A percentile compares a stretch with the other conserved stretches of the same genome.
Conservation (phyloP, 305 asterid genomes). For the Caryopteris hybrid region DNA sequence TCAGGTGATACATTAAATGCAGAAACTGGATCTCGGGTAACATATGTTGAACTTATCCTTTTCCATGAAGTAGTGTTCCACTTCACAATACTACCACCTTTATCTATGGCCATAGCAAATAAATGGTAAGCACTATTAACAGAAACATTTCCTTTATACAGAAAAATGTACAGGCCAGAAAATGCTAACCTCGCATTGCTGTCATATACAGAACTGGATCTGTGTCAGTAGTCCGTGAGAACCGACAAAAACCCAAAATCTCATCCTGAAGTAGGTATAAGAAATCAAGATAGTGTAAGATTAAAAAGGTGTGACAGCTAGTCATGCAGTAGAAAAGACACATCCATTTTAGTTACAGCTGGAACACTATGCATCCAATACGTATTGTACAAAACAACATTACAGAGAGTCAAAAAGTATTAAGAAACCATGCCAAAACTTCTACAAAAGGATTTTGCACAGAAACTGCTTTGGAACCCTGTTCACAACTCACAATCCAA, state of each 20-base stretch:
- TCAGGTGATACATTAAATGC: slow-evolving; percentile 82
- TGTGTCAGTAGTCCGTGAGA: slow-evolving; percentile 48
- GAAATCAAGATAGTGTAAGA: slow-evolving; percentile 10
- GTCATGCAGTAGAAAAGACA: slow-evolving; percentile 1
- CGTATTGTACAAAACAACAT: background rate
- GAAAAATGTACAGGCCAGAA: slow-evolving; percentile 14
- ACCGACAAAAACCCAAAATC: slow-evolving; percentile 63
- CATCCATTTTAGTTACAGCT: background rate
- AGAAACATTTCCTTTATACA: slow-evolving; percentile 8
- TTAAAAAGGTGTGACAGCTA: background rate
- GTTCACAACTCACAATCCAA: background rate
- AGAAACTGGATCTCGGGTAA: slow-evolving; percentile 62
- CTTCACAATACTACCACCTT: slow-evolving; percentile 61
- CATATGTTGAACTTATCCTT: slow-evolving; percentile 59
- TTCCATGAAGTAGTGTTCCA: slow-evolving; percentile 71
- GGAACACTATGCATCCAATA: slow-evolving; percentile 1
- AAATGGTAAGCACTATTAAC: slow-evolving; percentile 4
- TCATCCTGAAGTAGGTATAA: slow-evolving; percentile 45
- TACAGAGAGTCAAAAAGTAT: background rate
- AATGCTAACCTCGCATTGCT: slow-evolving; percentile 54
- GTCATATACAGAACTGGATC: slow-evolving; percentile 62
- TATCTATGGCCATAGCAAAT: slow-evolving; percentile 33
- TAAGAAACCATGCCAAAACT: background rate
- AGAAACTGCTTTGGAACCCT: background rate
- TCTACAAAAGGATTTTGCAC: background rate